Evolutionary conservation across 495 filamentous ascomycete genomes (phyloP).

Genomic region (Neurospora tetraspora): DNA sequence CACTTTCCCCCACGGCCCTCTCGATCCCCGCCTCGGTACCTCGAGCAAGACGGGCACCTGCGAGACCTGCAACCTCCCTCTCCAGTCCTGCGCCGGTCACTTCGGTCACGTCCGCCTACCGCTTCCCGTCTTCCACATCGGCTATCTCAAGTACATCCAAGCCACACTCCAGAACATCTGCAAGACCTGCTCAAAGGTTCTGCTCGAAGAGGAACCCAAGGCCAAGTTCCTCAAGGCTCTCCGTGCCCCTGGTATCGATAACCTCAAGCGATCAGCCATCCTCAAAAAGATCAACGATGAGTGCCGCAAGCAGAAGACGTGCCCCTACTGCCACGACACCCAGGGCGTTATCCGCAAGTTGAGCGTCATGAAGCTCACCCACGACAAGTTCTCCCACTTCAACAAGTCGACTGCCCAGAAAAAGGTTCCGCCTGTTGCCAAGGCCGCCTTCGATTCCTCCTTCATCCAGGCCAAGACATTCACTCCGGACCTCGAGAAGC

Average conservation of each 20-base stretch:
- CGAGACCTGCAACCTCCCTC: constrained; percentile 66
- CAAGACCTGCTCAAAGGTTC: constrained; percentile 71
- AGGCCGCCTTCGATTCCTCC: constrained; percentile 73
- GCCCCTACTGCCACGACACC: constrained; percentile 61
- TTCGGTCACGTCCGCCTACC: constrained; percentile 88
- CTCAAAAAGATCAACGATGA: constrained; percentile 80
- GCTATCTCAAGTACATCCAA: constrained; percentile 86
- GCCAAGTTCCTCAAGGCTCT: constrained; percentile 58
- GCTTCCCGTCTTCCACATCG: constrained; percentile 87
- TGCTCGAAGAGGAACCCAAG: constrained; percentile 63
- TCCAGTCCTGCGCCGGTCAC: constrained; percentile 83
- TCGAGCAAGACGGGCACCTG: constrained; percentile 64
- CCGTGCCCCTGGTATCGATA: constrained; percentile 75
- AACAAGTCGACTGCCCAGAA: constrained; percentile 76
- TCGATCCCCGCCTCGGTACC: constrained; percentile 83
- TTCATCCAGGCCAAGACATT: constrained; percentile 65
- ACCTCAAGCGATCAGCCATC: constrained; percentile 64
- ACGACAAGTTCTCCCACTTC: constrained; percentile 81
- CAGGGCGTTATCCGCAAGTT: constrained; percentile 88
- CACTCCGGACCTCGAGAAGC: constrained; percentile 77
- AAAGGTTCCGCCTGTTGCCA: constrained; percentile 69
- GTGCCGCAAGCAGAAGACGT: constrained; percentile 73
- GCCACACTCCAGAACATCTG: constrained; percentile 86
- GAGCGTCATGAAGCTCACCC: constrained; percentile 80
- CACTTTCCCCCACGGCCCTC: constrained; percentile 67